These are phyloP conservation scores for Coemansia umbellata DNA, from an alignment of 192 early-diverging fungal genomes.

Conservation along the genomic window DNA sequence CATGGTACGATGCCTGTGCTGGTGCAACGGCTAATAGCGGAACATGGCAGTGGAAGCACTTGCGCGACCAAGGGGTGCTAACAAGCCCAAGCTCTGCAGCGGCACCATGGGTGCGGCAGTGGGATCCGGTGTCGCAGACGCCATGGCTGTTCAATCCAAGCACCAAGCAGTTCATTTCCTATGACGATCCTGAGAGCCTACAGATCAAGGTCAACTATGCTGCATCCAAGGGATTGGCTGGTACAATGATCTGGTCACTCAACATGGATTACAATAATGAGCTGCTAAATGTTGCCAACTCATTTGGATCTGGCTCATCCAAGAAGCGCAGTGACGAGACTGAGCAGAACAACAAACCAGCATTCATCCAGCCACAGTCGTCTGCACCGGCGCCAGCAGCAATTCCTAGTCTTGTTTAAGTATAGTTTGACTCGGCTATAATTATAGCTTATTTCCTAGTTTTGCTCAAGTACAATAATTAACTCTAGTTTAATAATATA, in stretches of 20 bases:
- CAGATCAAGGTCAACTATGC: constrained; percentile 60
- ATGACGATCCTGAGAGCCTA: constrained; percentile 63
- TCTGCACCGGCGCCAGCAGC: neutral
- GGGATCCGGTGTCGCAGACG: constrained; percentile 59
- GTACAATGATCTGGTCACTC: constrained; percentile 58
- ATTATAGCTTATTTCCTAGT: no score
- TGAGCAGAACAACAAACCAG: neutral
- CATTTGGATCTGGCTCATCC: constrained; percentile 2
- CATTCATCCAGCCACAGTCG: neutral
- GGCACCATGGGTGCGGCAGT: constrained; percentile 59
- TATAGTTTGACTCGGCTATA: no score
- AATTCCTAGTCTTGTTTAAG: neutral
- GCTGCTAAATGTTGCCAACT: constrained; percentile 35
- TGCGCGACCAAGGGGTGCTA: constrained; percentile 57
- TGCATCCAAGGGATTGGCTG: constrained; percentile 52
- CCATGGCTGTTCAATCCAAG: constrained; percentile 66
- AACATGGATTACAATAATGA: constrained; percentile 55
- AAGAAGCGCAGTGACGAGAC: neutral
- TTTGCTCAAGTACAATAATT: neutral
- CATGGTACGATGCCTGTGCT: constrained; percentile 57
- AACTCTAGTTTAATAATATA: neutral
- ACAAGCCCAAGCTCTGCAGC: constrained; percentile 48
- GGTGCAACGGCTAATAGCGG: constrained; percentile 50
- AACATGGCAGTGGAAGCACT: constrained; percentile 62
- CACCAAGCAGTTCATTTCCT: constrained; percentile 61